phyloP scores from a whole-genome alignment of 768 basidiomycete species.

The Strobilomyces confusus region DNA sequence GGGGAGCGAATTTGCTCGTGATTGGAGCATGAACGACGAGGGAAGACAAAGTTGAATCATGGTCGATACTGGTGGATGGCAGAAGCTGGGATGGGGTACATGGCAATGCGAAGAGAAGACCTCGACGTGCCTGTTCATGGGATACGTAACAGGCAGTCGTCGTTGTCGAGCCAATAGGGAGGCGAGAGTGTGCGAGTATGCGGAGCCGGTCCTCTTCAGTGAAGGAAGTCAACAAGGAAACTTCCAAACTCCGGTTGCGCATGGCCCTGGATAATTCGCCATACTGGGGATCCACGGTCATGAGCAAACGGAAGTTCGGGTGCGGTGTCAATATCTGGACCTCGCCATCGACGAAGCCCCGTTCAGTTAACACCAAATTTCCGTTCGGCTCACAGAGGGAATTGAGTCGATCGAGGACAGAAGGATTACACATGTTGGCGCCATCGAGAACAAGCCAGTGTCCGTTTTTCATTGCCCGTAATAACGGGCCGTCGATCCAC shows the following conservation, averaged over 20 bases:
- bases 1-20: slow-evolving; percentile 13
- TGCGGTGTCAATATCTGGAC: slow-evolving; percentile 79
- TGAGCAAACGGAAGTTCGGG: slow-evolving; percentile 86
- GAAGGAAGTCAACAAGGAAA: slow-evolving; percentile 45
- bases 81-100: slow-evolving; percentile 1
- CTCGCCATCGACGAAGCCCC: slow-evolving; percentile 74
- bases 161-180: slow-evolving; percentile 33
- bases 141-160: slow-evolving; percentile 8
- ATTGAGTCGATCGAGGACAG: slow-evolving; percentile 94
- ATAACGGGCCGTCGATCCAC: slow-evolving; percentile 93
- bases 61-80: slow-evolving; percentile 43
- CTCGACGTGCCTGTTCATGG: slow-evolving; percentile 26
- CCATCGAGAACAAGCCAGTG: slow-evolving; percentile 89
- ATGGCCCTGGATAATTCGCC: slow-evolving; percentile 97
- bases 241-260: slow-evolving; percentile 94
- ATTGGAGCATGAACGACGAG: slow-evolving; percentile 40
- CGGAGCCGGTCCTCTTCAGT: slow-evolving; percentile 45
- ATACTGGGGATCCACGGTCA: slow-evolving; percentile 86
- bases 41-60: slow-evolving; percentile 44
- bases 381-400: slow-evolving; percentile 91
- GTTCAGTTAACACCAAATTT: slow-evolving; percentile 78
- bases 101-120: slow-evolving; percentile 8
- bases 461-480: slow-evolving; percentile 80
- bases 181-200: slow-evolving; percentile 44
- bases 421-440: slow-evolving; percentile 92